Conservation (phyloP, 305 asterid species). For the Solanum aculeatissimum region DNA sequence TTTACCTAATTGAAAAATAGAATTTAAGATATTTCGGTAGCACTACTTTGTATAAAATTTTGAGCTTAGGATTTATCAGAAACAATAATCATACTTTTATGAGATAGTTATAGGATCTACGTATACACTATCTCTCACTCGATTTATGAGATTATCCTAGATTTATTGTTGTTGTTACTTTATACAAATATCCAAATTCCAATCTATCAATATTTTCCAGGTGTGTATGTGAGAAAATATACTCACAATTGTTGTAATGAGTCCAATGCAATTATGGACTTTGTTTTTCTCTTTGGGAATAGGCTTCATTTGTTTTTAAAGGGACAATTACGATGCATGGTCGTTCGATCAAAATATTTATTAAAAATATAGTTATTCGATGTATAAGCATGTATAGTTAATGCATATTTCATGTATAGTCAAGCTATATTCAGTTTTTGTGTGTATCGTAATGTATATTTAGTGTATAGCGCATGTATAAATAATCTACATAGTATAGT, state of each 20-base stretch:
- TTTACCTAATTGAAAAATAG: background rate
- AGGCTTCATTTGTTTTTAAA: background rate
- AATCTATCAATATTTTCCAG: background rate
- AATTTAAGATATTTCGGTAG: background rate
- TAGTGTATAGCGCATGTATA: too few species aligned
- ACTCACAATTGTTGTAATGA: background rate
- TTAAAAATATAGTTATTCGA: too few species aligned
- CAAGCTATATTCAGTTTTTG: too few species aligned
- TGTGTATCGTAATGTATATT: too few species aligned
- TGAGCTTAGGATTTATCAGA: fast-evolving
- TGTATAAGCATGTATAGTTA: too few species aligned
- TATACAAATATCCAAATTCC: background rate
- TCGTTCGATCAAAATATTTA: too few species aligned
- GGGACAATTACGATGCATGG: too few species aligned
- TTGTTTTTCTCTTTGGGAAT: background rate
- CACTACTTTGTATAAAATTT: background rate
- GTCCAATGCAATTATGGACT: background rate
- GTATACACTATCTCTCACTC: background rate
- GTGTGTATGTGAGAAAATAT: background rate
- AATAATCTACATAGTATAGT: too few species aligned
- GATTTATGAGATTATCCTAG: background rate
- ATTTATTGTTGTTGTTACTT: background rate
- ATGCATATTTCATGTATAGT: too few species aligned
- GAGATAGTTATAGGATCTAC: fast-evolving
- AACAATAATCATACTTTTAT: background rate